These are phyloP conservation scores for Apophysomyces trapeziformis DNA, from an alignment of 371 early-diverging fungal species.

Conservation along the genomic window DNA sequence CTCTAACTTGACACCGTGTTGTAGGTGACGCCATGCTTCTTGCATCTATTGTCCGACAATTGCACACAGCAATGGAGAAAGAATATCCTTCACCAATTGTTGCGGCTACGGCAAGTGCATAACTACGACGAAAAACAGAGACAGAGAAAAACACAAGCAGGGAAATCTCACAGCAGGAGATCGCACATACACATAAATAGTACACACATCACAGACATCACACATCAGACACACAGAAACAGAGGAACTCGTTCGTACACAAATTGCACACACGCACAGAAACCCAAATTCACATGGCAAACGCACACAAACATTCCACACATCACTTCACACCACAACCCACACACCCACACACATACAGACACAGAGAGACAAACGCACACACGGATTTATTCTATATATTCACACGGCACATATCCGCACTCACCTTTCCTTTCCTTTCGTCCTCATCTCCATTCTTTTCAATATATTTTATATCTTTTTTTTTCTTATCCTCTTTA, in stretches of 20 bases:
- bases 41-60: constrained; percentile 16
- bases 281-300: neutral
- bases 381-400: constrained; percentile 1
- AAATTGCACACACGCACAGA: too few relatives aligned
- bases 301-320: neutral
- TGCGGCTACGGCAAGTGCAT: constrained; percentile 7
- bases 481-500: neutral
- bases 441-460: constrained; percentile 3
- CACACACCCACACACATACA: constrained; percentile 5
- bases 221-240: too few relatives aligned
- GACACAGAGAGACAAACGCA: neutral
- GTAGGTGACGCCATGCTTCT: constrained; percentile 26
- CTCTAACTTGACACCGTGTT: too few relatives aligned
- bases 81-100: constrained; percentile 10
- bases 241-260: too few relatives aligned
- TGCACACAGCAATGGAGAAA: constrained; percentile 18
- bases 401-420: neutral
- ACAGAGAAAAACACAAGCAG: neutral
- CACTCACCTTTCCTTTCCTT: constrained; percentile 5
- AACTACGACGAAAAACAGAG: neutral
- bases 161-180: too few relatives aligned
- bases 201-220: too few relatives aligned
- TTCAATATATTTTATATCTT: neutral
- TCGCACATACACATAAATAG: too few relatives aligned
- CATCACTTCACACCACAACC: neutral